These are phyloP conservation scores for Zostera marina DNA, from an alignment of 116 monocot genomes.

Conservation along the genomic window DNA sequence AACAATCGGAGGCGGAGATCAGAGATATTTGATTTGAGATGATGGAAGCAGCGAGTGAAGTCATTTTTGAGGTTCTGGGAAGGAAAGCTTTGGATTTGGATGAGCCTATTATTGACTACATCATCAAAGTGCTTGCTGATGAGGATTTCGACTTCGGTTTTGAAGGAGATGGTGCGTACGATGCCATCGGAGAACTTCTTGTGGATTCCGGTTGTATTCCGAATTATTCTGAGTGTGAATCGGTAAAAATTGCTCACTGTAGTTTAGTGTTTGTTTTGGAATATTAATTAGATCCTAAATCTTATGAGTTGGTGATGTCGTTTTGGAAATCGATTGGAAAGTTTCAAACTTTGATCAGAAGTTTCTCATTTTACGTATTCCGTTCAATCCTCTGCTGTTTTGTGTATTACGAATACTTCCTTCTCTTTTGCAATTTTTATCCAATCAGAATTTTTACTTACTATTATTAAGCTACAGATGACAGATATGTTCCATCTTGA, in stretches of 20 bases:
- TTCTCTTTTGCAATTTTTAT: background rate
- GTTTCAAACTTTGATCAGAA: background rate
- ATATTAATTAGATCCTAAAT: background rate
- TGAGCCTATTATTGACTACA: conserved; percentile 86
- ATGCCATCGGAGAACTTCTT: conserved; percentile 88
- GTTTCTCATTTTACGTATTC: background rate
- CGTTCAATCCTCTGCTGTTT: background rate
- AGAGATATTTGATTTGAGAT: conserved; percentile 9
- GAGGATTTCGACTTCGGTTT: conserved; percentile 98
- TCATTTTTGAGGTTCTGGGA: conserved; percentile 75
- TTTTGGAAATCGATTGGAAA: too few species aligned
- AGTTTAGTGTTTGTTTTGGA: background rate
- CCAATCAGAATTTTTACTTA: too few species aligned
- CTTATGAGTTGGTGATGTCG: background rate
- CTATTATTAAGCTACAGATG: too few species aligned
- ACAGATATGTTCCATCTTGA: too few species aligned
- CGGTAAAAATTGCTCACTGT: conserved; percentile 16
- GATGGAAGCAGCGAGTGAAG: conserved; percentile 58
- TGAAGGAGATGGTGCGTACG: conserved; percentile 81
- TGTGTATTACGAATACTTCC: background rate
- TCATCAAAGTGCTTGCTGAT: conserved; percentile 95
- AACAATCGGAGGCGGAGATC: too few species aligned
- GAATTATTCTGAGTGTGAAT: conserved; percentile 51
- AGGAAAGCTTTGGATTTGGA: conserved; percentile 41
- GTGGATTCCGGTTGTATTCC: conserved; percentile 81